Evolutionary conservation across 2,329 filamentous ascomycete genomes (phyloP).

Genomic region (Trichoderma asperellum): DNA sequence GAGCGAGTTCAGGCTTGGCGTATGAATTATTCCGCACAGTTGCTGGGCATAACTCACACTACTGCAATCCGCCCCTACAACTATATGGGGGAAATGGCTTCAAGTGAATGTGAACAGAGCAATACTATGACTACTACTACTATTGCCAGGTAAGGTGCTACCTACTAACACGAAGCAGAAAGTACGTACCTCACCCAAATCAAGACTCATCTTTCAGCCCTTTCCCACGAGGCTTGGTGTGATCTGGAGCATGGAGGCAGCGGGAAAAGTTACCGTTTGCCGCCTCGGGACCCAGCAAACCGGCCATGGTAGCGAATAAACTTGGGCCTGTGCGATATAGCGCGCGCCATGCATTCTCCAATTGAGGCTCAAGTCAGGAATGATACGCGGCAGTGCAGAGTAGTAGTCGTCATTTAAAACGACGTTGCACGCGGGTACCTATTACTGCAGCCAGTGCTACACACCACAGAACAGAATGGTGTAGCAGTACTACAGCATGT

Average conservation of each 20-base stretch:
- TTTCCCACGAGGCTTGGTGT: background rate
- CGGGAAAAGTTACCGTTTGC: background rate
- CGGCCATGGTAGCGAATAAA: conserved; percentile 6
- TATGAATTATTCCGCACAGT: background rate
- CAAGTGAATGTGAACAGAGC: background rate
- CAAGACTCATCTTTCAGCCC: background rate
- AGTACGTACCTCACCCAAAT: background rate
- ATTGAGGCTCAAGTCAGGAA: background rate
- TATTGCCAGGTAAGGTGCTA: too few relatives aligned
- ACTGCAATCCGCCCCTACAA: background rate
- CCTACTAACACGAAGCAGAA: background rate
- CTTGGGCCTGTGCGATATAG: background rate
- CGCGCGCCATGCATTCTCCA: background rate
- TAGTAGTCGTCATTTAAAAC: background rate
- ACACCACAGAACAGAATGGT: background rate
- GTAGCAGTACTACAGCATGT: background rate
- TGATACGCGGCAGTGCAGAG: background rate
- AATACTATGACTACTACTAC: background rate
- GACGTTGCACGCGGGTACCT: background rate
- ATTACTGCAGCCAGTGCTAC: background rate
- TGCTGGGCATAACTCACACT: background rate
- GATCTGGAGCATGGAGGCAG: background rate
- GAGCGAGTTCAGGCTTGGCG: background rate
- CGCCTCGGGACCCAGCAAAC: conserved; percentile 6
- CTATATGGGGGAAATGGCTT: background rate